phyloP scores from a whole-genome alignment of 371 early-diverging fungal genomes.

The Entomophthora muscae region DNA sequence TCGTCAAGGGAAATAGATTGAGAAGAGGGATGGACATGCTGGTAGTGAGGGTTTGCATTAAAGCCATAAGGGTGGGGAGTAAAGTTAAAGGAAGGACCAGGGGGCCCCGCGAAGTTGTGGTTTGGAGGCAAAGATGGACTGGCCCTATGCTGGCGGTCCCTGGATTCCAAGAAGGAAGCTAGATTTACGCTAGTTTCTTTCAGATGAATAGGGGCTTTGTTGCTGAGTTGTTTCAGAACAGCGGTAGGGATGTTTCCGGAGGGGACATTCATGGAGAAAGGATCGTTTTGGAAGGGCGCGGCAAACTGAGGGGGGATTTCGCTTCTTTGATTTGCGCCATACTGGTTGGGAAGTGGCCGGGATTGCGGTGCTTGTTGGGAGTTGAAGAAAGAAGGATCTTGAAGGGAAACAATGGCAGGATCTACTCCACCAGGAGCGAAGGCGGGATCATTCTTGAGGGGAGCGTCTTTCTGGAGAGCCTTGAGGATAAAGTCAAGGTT shows the following conservation, averaged over 20 bases:
- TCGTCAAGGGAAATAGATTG: background rate
- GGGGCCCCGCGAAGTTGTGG: background rate
- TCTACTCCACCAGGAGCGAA: background rate
- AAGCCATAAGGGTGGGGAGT: background rate
- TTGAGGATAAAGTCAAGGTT: background rate
- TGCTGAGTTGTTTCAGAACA: background rate
- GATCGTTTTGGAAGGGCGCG: background rate
- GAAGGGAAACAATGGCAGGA: background rate
- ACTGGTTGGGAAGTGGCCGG: background rate
- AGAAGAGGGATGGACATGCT: background rate
- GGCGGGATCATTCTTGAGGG: background rate
- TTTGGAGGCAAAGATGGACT: background rate
- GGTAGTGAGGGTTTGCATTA: background rate
- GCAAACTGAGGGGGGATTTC: no score
- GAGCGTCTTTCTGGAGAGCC: background rate
- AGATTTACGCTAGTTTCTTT: background rate
- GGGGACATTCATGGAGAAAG: background rate
- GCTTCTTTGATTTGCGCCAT: no score
- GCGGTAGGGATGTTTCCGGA: background rate
- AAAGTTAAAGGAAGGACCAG: background rate
- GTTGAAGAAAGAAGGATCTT: background rate
- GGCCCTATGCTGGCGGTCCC: background rate
- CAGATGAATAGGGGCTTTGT: background rate
- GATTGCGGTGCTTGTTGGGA: background rate
- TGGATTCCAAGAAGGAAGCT: background rate